Evolutionary conservation across 768 basidiomycete species (phyloP), one percentile per base, ranked within the genome.

Genomic region (Paxillus ammoniavirescens): DNA sequence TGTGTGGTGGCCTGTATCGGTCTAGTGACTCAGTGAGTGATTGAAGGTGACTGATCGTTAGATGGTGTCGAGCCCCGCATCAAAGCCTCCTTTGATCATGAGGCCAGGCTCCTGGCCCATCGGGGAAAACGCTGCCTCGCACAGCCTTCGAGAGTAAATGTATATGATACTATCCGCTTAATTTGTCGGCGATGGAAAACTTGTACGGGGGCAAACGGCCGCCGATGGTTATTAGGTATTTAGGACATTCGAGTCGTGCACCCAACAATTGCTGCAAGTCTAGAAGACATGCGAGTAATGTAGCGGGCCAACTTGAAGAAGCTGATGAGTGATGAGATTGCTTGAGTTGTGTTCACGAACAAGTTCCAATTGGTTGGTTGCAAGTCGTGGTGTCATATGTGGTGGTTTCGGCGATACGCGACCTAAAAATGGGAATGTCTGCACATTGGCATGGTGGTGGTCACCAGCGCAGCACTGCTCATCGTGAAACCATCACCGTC

Each of bases 381-480:
- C 14, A 18, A 31, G 31, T 31, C 31, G 31, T 31, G 47, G 58
- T 38, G 23, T 26, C 26, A 26, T 26, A 26, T 26, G 26, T 26
- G 6, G 26, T 26, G 42, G 42, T 31, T 49, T 23, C 18, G 46
- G 38, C 18, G 15, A 23, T 49, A 52, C 44, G 50, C 42, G 50
- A 15, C 52, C 62, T 44, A 55, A 67, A 69, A 55, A 42, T 35
- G 59, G 67, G 43, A 36, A 57, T 63, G 59, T 54, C 55, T 26
- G 26, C 21, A n/a, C n/a, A 41, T 53, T 49, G 50, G 55, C 55
- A 49, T 66, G 49, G 60, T 59, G 67, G 63, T 55, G 56, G 63
- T 65, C 63, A 63, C 61, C 60, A 66, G 58, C 68, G 68, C 69
- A 65, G 68, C 53, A 50, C 61, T 62, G 61, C 60, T 64, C 65